Evolutionary conservation across 1,284 basidiomycete genomes (phyloP), one percentile per base, ranked within the genome.

Genomic region (Fomitopsis schrenkii): DNA sequence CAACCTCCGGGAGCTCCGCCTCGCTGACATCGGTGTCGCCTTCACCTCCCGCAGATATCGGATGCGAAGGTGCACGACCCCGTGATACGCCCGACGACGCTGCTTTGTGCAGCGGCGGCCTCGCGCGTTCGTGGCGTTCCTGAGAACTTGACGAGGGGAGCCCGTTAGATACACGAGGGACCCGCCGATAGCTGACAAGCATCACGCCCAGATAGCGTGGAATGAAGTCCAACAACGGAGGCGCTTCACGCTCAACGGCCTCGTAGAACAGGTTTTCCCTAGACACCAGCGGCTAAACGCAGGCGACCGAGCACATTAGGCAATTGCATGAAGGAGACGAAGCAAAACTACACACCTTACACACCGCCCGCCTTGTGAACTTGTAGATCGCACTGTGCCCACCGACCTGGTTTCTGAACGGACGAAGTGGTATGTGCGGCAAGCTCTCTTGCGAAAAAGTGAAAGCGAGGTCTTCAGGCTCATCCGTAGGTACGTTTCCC

Each of bases 261-360:
- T 99, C 97, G 74, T 99, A 99, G 72, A 99, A 98, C 56, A 98
- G 81, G 73, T 99, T 99, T 77, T 99, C 97, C 56, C 95, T 86
- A 22, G 94, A 95, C 15, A 98, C 95, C 9, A 99, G 85, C 19
- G 97, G 97, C 94, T 97, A 72, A 42, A 53, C 48, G 8, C 38
- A 58, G 26, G 61, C 66, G 57, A 61, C 5, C 17, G 52, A 50
- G 17, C 26, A 26, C 54, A 61, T 57, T 50, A 56, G 56, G 55
- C 15, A 50, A 33, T 33, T 33, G 33, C 58, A 22, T 57, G 42
- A 36, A 48, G 38, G 42, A 60, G 57, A 68, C 58, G 22, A 22
- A 22, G 22, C 22, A 22, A 63, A 53, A 8, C 59, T 56, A 74
- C 86, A 70, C 67, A 96, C 95, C 86, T 99, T 99, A 83, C 97